Evolutionary conservation across 2,329 filamentous ascomycete genomes (phyloP).

Genomic region (Phialocephala subalpina): DNA sequence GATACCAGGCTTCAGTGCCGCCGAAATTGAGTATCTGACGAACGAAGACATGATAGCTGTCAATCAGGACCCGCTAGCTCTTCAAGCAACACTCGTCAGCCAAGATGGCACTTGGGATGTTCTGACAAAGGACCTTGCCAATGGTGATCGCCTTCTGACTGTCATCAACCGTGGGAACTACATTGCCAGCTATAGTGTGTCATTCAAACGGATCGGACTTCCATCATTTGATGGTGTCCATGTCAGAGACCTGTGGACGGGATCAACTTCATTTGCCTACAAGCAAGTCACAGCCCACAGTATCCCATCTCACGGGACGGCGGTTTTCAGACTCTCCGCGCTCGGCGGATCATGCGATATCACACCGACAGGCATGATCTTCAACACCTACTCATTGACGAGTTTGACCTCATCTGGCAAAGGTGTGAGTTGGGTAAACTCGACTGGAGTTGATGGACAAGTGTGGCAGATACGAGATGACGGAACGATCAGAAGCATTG

Average conservation of each 20-base stretch:
- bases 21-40: slow-evolving; percentile 47
- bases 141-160: slow-evolving; percentile 56
- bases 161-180: slow-evolving; percentile 53
- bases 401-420: slow-evolving; percentile 47
- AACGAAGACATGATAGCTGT: slow-evolving; percentile 44
- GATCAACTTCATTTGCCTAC: slow-evolving; percentile 46
- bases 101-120: slow-evolving; percentile 53
- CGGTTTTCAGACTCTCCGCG: slow-evolving; percentile 51
- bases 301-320: slow-evolving; percentile 47
- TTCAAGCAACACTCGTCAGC: slow-evolving; percentile 53
- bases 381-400: slow-evolving; percentile 55
- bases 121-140: slow-evolving; percentile 54
- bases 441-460: slow-evolving; percentile 50
- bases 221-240: slow-evolving; percentile 35
- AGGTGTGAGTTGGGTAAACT: slow-evolving; percentile 46
- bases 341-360: slow-evolving; percentile 34
- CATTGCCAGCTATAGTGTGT: slow-evolving; percentile 44
- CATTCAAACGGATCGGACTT: slow-evolving; percentile 40
- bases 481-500: slow-evolving; percentile 49
- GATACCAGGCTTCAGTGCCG: slow-evolving; percentile 44
- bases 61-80: slow-evolving; percentile 40
- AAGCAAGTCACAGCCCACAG: slow-evolving; percentile 44
- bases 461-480: slow-evolving; percentile 49
- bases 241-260: slow-evolving; percentile 55
- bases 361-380: slow-evolving; percentile 55